Evolutionary conservation across 73 alveolate genomes (phyloP), one percentile per base, ranked within the genome.

Genomic region (Symbiodinium pilosum): DNA sequence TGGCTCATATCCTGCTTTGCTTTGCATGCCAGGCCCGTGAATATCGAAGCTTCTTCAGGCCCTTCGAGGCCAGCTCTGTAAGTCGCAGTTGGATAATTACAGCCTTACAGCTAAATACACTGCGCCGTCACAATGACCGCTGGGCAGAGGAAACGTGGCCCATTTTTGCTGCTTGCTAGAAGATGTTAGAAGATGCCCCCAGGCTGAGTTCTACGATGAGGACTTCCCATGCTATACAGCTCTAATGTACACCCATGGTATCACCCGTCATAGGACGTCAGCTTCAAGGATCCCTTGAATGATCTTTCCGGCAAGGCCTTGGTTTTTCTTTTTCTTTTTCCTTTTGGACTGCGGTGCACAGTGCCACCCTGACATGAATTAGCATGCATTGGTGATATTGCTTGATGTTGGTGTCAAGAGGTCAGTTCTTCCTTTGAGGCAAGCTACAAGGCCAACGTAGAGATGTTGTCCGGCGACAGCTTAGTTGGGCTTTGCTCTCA

Each of bases 401-500:
- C n/a, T n/a, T n/a, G n/a, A n/a, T n/a, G n/a, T n/a, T n/a, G n/a
- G n/a, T n/a, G 59, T 6, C 59, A 47, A 47, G 14, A 9, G 59
- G 6, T 47, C 21, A 47, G 14, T 14, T 47, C 59, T 47, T 47
- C n/a, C 8, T 28, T 75, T 47, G 14, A 91, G 96, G 96, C 44
- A 7, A 91, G 96, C 84, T 91, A 91, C 96, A 91, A 51, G 83
- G 96, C 96, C 0, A 91, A 91, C n/a, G 96, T 91, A 11, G 96
- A 91, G 64, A 91, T 91, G 96, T 85, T 91, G 43, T 91, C 96
- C 3, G 96, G 96, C 24, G 77, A 91, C 39, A 56, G 87, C 77
- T 12, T 91, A 2, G 77, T 91, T 42, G 96, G 96, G 96, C 43
- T 87, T 3, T 26, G 32, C 1, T 54, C 81, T 41, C 95, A 16